These are phyloP conservation scores for Lachnum nothofagi DNA, from an alignment of 2,329 filamentous ascomycete genomes.

Conservation along the genomic window DNA sequence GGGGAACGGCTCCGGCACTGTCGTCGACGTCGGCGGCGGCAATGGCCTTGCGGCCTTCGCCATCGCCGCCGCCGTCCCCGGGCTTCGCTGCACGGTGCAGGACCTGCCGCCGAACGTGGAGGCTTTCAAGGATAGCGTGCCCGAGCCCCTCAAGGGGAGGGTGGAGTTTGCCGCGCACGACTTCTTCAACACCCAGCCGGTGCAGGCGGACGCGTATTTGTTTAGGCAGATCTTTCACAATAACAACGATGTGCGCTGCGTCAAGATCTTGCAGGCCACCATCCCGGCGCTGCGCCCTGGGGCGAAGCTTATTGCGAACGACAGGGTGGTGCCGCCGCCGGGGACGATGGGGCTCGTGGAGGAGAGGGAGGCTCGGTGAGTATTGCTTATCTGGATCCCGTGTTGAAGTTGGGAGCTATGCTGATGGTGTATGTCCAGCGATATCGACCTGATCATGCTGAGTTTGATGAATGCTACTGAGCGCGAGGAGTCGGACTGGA, in stretches of 20 bases:
- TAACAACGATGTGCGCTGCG: constrained; percentile 39
- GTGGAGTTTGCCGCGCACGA: constrained; percentile 36
- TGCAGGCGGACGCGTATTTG: constrained; percentile 40
- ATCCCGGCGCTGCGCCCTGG: constrained; percentile 39
- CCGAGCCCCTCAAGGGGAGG: constrained; percentile 15
- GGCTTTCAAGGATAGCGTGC: constrained; percentile 4
- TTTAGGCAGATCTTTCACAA: constrained; percentile 45
- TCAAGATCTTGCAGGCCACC: constrained; percentile 35
- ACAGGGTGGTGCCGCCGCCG: constrained; percentile 13
- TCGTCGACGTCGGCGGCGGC: constrained; percentile 19
- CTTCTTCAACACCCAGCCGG: constrained; percentile 40
- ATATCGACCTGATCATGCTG: constrained; percentile 46
- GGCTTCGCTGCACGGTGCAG: constrained; percentile 26
- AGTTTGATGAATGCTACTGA: constrained; percentile 47
- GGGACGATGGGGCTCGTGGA: constrained; percentile 2
- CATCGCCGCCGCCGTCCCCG: constrained; percentile 18
- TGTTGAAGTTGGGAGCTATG: background rate
- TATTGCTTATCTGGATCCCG: background rate
- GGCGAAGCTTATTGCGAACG: constrained; percentile 34
- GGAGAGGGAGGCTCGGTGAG: constrained; percentile 10
- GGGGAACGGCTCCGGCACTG: background rate
- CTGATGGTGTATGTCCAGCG: constrained; percentile 2
- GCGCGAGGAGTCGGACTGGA: constrained; percentile 42
- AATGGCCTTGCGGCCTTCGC: constrained; percentile 23
- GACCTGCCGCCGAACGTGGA: constrained; percentile 26